Evolutionary conservation across 2,329 filamentous ascomycete species (phyloP).

Genomic region (Nigrospora oryzae): DNA sequence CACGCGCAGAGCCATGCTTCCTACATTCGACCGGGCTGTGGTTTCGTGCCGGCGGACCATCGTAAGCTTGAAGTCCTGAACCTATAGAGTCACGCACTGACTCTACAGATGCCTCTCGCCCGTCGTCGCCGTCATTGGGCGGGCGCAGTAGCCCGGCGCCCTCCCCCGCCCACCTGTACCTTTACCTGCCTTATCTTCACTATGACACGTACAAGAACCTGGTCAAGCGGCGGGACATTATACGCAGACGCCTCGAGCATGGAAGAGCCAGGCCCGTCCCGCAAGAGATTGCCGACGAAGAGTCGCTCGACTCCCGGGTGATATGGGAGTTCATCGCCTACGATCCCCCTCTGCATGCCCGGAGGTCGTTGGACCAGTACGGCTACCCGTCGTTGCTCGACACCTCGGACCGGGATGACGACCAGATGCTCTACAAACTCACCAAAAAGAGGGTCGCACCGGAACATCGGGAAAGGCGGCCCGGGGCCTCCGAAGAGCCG

Average conservation of each 20-base stretch:
- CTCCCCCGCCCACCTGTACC: constrained; percentile 29
- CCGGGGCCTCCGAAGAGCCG: constrained; percentile 3
- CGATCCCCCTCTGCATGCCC: constrained; percentile 52
- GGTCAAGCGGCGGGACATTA: constrained; percentile 45
- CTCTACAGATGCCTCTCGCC: constrained; percentile 26
- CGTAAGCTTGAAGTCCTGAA: constrained; percentile 9
- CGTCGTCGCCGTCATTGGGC: constrained; percentile 13
- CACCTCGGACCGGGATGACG: constrained; percentile 52
- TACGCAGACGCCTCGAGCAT: constrained; percentile 41
- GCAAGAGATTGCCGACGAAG: constrained; percentile 40
- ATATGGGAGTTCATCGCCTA: constrained; percentile 56
- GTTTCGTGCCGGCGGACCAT: constrained; percentile 30
- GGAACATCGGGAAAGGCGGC: constrained; percentile 1
- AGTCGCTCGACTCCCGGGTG: constrained; percentile 48
- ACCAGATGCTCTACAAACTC: constrained; percentile 61
- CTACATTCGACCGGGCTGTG: constrained; percentile 39
- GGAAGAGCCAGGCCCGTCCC: constrained; percentile 49
- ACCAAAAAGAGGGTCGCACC: constrained; percentile 36
- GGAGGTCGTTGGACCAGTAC: constrained; percentile 55
- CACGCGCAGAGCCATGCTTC: constrained; percentile 41
- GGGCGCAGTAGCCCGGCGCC: constrained; percentile 17
- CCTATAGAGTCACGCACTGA: neutral
- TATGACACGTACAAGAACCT: constrained; percentile 56
- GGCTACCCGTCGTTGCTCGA: constrained; percentile 54
- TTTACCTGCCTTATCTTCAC: constrained; percentile 53